Conservation (phyloP, 2,329 filamentous ascomycete species). For the Penicillium oxalicum region DNA sequence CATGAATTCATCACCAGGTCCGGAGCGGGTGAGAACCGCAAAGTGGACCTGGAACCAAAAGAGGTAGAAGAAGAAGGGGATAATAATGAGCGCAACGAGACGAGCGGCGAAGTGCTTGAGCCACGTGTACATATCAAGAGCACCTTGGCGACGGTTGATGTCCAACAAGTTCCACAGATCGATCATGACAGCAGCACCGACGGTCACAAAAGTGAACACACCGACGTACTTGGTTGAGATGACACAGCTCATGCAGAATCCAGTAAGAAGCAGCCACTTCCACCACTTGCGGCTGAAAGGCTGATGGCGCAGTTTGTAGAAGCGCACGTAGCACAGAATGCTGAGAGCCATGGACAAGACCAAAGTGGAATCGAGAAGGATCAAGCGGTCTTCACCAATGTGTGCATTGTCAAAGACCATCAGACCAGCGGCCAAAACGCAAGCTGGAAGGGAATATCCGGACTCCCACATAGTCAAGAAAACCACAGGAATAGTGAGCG, state of each 20-base stretch:
- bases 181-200: constrained; percentile 87
- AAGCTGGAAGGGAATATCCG: constrained; percentile 90
- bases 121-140: constrained; percentile 73
- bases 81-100: constrained; percentile 74
- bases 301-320: constrained; percentile 89
- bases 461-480: constrained; percentile 99
- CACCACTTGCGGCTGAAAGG: constrained; percentile 96
- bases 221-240: constrained; percentile 99
- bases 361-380: constrained; percentile 87
- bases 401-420: constrained; percentile 96
- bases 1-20: constrained; percentile 98
- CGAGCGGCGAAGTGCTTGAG: constrained; percentile 85
- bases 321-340: constrained; percentile 88
- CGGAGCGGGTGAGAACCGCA: constrained; percentile 76
- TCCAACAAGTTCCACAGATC: constrained; percentile 94
- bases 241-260: constrained; percentile 90
- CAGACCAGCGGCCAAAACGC: constrained; percentile 75
- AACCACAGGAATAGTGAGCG: constrained; percentile 85
- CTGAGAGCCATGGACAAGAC: constrained; percentile 96
- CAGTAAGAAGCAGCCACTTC: constrained; percentile 97
- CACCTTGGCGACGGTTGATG: constrained; percentile 74
- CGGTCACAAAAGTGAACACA: constrained; percentile 92
- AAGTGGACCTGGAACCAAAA: constrained; percentile 99
- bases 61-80: constrained; percentile 95
- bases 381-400: constrained; percentile 90